Percentiles rank a stretch among this genome's conserved stretches.
Evolutionary conservation across 192 early-diverging fungal genomes (phyloP).

Genomic region (Coemansia sp.): DNA sequence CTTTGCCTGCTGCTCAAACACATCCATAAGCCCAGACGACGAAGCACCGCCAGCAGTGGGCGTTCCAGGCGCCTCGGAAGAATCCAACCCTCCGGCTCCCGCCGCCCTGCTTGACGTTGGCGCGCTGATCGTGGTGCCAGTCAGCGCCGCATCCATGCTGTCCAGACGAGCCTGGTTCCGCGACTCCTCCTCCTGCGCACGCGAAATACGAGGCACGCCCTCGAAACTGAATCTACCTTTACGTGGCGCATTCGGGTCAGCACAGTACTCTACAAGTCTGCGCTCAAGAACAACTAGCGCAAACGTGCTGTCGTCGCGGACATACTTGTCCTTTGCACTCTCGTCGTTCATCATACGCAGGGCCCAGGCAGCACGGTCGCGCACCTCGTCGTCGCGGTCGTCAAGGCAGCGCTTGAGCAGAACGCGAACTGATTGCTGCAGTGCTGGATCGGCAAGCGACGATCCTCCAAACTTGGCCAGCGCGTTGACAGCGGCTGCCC

Average conservation of each 20-base stretch:
- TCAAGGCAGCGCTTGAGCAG: constrained; percentile 92
- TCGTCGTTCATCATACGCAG: constrained; percentile 75
- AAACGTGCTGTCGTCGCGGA: constrained; percentile 86
- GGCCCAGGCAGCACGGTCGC: constrained; percentile 91
- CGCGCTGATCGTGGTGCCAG: constrained; percentile 36
- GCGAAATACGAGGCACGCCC: constrained; percentile 76
- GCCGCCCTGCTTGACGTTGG: constrained; percentile 6
- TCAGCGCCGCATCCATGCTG: constrained; percentile 48
- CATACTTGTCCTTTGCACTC: constrained; percentile 63
- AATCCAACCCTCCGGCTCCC: neutral
- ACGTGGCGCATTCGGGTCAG: constrained; percentile 59
- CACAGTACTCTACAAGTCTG: constrained; percentile 84
- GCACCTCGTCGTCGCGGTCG: constrained; percentile 97
- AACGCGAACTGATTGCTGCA: constrained; percentile 76
- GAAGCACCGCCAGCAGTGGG: constrained; percentile 11
- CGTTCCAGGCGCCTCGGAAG: constrained; percentile 3
- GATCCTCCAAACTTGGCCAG: constrained; percentile 89
- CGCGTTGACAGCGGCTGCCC: constrained; percentile 94
- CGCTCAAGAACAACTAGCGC: constrained; percentile 81
- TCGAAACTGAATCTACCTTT: constrained; percentile 74
- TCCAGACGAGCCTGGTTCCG: constrained; percentile 58
- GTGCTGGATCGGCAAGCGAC: constrained; percentile 65
- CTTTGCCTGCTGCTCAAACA: constrained; percentile 60
- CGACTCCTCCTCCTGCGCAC: constrained; percentile 82
- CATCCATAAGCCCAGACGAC: constrained; percentile 26